Evolutionary conservation across 2,329 filamentous ascomycete genomes (phyloP), one percentile per base, ranked within the genome.

Genomic region (Teratosphaeria zuluensis): DNA sequence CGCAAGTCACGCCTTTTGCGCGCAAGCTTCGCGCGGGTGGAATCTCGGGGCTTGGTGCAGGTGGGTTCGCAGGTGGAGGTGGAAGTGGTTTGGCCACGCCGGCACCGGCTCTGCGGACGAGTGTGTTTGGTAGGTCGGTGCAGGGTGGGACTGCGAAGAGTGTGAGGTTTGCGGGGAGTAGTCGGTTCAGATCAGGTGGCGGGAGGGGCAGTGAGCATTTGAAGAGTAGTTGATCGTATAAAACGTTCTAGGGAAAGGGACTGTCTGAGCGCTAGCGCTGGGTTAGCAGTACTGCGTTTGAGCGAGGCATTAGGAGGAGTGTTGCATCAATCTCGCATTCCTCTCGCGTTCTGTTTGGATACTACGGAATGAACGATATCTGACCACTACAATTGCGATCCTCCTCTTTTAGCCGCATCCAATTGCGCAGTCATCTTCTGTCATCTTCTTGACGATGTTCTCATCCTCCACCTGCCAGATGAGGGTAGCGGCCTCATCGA

Each of bases 1-100:
- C 71, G 21, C 70, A 73, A 52, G 68, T 75, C 42, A 75, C 73
- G 32, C 72, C 73, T 19, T 75, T 75, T 55, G 67, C 70, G 24
- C 64, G 71, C 3, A 74, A 74, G 56, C 60, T 74, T 51, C 62
- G 72, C 6, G 70, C 69, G 16, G 68, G 69, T 19, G 72, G 72
- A 9, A 60, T 70, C 16, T 60, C 58, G 16, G 51, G 61, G 11
- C 58, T 64, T 56, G 59, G 61, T 4, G 52, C 56, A 19, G 51
- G 21, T 30, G 57, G 35, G 46, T n/a, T n/a, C n/a, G n/a, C n/a
- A 28, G 24, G 24, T 28, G 24, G 24, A 28, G 4, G 24, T 28
- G 24, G 24, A 28, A 4, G 24, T 28, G 24, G 24, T 28, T 5
- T 33, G 9, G 38, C 53, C 2, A 59, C 59, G 2, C 61, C 58